Evolutionary conservation across 1,139 yeast species (phyloP), one percentile per base, ranked within the genome.

Genomic region (Blastobotrys raffinosifermentans): DNA sequence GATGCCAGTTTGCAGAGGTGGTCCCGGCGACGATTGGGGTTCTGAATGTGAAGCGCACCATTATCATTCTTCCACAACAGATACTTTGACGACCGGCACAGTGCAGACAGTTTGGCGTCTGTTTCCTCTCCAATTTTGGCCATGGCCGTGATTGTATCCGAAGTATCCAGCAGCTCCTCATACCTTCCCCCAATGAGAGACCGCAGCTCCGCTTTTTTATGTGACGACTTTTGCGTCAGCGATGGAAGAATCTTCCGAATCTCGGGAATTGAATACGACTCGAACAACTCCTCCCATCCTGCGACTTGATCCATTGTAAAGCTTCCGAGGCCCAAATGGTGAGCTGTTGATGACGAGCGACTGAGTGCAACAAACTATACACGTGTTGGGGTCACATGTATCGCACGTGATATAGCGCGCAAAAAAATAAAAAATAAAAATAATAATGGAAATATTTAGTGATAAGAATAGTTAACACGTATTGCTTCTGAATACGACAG

Each of bases 111-210:
- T 22, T 42, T 43, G 2, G 39, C 34, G 29, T 57, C 60, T 35
- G 51, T 51, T 6, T 35, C 29, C 3, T 39, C 48, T 1, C 75
- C 66, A 8, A 66, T 49, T 2, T 53, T 51, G 45, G 73, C 66
- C 77, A 80, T 77, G 4, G 60, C 61, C 29, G 72, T 73, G 26
- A 82, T 78, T 43, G 76, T 75, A 50, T 81, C 87, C 0, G 89
- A 84, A 4, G 82, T 80, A 26, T 72, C 65, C 25, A 82, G 67
- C 49, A 82, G 63, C 48, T 81, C 87, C 38, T 84, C 64, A 55
- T 80, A 81, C 53, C 79, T 76, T 27, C 62, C 62, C 3, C 87
- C 85, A 8, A 82, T 86, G 31, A 80, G 62, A 2, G 61, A 50
- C 40, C 81, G 74, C 19, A 81, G 63, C 36, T 75, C 75, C 11